phyloP scores from a whole-genome alignment of 352 stramenopile genomes.

The Sclerospora graminicola region DNA sequence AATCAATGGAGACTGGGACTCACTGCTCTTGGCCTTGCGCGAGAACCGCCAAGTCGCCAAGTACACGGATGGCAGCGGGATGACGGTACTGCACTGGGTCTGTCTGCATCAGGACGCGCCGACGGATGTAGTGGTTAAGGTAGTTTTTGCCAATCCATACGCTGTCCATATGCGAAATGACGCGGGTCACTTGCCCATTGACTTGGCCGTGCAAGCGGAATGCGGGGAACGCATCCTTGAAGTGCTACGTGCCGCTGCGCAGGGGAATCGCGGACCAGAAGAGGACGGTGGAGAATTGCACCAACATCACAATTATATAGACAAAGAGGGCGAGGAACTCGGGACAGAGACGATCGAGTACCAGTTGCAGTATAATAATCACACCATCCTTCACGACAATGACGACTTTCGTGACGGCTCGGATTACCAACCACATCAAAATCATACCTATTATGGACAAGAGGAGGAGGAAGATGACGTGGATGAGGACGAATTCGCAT shows the following conservation, averaged over 20 bases:
- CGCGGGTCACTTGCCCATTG: conserved; percentile 62
- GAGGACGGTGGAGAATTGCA: conserved; percentile 20
- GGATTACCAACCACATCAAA: conserved; percentile 26
- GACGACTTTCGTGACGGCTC: conserved; percentile 19
- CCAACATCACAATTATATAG: conserved; percentile 10
- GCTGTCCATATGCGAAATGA: conserved; percentile 62
- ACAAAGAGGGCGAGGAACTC: conserved; percentile 25
- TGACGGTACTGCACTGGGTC: conserved; percentile 74
- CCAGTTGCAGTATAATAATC: conserved; percentile 26
- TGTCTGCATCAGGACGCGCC: conserved; percentile 68
- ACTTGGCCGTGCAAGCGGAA: conserved; percentile 64
- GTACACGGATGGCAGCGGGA: conserved; percentile 54
- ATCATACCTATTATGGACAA: conserved; percentile 26
- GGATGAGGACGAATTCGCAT: neutral
- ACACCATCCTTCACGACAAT: conserved; percentile 27
- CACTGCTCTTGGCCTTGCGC: conserved; percentile 50
- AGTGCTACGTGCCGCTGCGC: conserved; percentile 44
- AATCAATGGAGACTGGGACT: conserved; percentile 76
- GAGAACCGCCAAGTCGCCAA: conserved; percentile 46
- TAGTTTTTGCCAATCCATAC: conserved; percentile 70
- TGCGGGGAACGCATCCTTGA: conserved; percentile 65
- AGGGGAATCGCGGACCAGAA: conserved; percentile 21
- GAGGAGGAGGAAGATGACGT: conserved; percentile 12
- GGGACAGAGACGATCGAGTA: conserved; percentile 30
- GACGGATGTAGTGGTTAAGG: conserved; percentile 68